A percentile compares a stretch with the other conserved stretches of the same genome.
These are phyloP conservation scores for Pseudogymnoascus sp. DNA, from an alignment of 2,329 filamentous ascomycete genomes.

Conservation along the genomic window DNA sequence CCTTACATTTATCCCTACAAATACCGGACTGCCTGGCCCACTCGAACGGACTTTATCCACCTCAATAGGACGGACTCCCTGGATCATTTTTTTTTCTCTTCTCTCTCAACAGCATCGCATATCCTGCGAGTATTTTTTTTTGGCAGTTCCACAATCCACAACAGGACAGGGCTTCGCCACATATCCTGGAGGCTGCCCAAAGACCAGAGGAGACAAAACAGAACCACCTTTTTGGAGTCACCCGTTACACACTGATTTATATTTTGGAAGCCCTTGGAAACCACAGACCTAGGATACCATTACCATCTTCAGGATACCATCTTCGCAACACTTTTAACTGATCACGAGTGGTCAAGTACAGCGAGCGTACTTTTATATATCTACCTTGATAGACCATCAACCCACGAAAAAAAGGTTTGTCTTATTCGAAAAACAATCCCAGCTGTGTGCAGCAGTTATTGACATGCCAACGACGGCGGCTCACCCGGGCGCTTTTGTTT, in stretches of 20 bases:
- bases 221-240: not conserved
- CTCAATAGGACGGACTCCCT: not conserved
- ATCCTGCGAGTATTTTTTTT: constrained; percentile 7
- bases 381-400: not conserved
- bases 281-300: not conserved
- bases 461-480: not conserved
- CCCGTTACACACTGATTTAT: not conserved
- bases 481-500: not conserved
- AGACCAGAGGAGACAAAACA: constrained; percentile 6
- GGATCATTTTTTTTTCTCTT: constrained; percentile 1
- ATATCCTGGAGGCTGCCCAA: constrained; percentile 3
- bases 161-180: constrained; percentile 3
- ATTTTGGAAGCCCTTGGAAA: not conserved
- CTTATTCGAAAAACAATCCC: not conserved
- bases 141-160: constrained; percentile 8
- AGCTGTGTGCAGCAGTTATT: not conserved
- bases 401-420: constrained; percentile 6
- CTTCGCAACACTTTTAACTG: not conserved
- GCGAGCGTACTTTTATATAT: not conserved
- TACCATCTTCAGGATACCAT: not conserved
- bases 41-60: constrained; percentile 2
- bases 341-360: constrained; percentile 5
- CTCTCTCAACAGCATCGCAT: constrained; percentile 10
- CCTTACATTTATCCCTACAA: constrained; percentile 6
- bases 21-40: constrained; percentile 1